Base-by-base conservation (phyloP, 495 filamentous ascomycete genomes). In the Tirmania nivea region DNA sequence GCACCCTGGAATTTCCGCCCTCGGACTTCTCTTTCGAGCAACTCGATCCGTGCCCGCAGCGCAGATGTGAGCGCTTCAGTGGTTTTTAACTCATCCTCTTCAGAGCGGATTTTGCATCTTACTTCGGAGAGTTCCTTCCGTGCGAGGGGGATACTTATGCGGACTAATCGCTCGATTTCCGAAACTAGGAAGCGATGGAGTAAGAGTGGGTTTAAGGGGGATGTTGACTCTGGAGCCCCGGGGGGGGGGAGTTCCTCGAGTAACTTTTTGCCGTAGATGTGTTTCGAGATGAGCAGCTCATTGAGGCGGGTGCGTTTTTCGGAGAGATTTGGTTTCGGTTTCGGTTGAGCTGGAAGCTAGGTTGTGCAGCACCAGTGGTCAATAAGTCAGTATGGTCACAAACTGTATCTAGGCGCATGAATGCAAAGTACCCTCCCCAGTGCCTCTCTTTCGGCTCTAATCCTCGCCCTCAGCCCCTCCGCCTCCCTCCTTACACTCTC, bases 31-130 rank as follows among this genome's bases (percentile, higher is more conserved):
- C 52, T 50, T 4, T 54, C 37, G 2, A 58, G 48, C 8, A 37
- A 25, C 9, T 39, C 51, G 0, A 64, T 16, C 8, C 61, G 25
- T 8, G 31, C n/a, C 3, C 12, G 21, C 4, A 64, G 51, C 19
- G 61, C 57, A 2, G 20, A 51, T 1, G 8, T 21, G 7, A 31
- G 25, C 7, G 7, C 4, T 31, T 31, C 25, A 7, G 25, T 31
- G 1, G 25, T 31, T 31, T 31, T 31, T 31, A 31, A 3, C 25
- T 31, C 25, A 7, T 0, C 25, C 25, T 31, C 25, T 31, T 31
- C 25, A 7, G 25, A 31, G 25, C 25, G 7, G 7, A 31, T 31
- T 31, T 31, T 31, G 25, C 4, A 31, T 31, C 7, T 31, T 3
- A 31, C 25, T 31, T 31, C 25, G 7, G 25, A 31, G 25, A 31